Conservation (phyloP, 148 eudicot genomes). For the Diospyros lotus region DNA sequence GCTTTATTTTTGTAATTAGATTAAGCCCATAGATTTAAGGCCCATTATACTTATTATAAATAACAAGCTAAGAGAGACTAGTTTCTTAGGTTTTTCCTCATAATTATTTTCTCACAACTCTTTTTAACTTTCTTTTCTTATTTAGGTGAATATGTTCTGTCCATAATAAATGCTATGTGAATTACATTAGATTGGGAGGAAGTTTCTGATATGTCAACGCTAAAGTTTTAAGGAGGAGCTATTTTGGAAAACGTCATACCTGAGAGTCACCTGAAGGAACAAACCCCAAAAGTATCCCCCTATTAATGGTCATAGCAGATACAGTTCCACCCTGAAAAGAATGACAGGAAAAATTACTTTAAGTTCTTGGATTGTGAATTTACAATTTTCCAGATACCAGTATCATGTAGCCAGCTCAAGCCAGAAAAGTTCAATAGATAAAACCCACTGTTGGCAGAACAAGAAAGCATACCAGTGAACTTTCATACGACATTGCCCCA, state of each 20-base stretch:
- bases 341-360: neutral
- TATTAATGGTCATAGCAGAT: conserved; percentile 88
- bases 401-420: neutral
- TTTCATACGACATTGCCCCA: neutral
- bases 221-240: neutral
- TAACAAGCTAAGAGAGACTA: no score
- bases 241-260: conserved; percentile 32
- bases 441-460: conserved; percentile 8
- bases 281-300: conserved; percentile 90
- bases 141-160: neutral
- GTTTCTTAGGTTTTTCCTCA: no score
- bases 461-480: neutral
- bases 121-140: neutral
- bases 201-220: neutral
- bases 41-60: no score
- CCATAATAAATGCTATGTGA: neutral
- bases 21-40: no score
- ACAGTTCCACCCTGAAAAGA: conserved; percentile 82
- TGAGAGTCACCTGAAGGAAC: conserved; percentile 80
- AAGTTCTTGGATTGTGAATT: neutral
- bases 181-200: neutral
- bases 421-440: conserved; percentile 4
- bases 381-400: neutral
- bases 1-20: no score
- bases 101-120: no score